A percentile compares a stretch with the other conserved stretches of the same genome.
Conservation (phyloP, 2,329 filamentous ascomycete genomes). For the Cercospora zeae-maydis region DNA sequence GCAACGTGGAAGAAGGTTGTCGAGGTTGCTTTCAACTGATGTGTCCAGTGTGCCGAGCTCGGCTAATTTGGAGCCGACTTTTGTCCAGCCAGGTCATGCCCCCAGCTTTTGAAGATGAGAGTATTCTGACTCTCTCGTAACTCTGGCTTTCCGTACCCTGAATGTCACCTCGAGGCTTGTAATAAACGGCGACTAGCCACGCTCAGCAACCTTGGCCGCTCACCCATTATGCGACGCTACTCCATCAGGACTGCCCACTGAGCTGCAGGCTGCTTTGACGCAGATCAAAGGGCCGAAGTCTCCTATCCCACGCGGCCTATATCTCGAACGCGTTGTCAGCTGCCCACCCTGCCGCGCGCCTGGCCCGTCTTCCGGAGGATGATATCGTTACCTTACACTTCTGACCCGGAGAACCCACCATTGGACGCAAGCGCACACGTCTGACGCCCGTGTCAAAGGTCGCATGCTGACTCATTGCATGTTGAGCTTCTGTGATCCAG, state of each 20-base stretch:
- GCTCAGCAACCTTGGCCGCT: slow-evolving; percentile 6
- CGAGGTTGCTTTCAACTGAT: background rate
- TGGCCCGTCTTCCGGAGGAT: slow-evolving; percentile 7
- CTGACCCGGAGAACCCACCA: background rate
- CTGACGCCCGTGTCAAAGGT: background rate
- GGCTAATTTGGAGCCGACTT: background rate
- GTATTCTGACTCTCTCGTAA: background rate
- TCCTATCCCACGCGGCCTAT: background rate
- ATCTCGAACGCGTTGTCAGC: background rate
- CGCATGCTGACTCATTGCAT: slow-evolving; percentile 1
- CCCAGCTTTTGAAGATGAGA: background rate
- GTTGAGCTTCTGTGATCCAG: background rate
- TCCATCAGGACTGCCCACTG: background rate
- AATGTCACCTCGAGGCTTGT: slow-evolving; percentile 5
- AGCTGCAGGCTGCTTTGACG: background rate
- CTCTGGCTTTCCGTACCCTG: background rate
- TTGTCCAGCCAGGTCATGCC: background rate
- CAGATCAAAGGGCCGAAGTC: background rate
- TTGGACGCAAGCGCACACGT: background rate
- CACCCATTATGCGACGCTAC: slow-evolving; percentile 2
- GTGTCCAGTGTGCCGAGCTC: background rate
- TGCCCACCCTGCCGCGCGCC: background rate
- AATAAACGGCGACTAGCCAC: slow-evolving; percentile 6
- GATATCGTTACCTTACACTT: background rate
- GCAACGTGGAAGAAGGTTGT: slow-evolving; percentile 9